Percentiles rank a stretch among this genome's conserved stretches.
These are phyloP conservation scores for Pseudopyricularia cyperi DNA, from an alignment of 2,329 filamentous ascomycete genomes.

Conservation along the genomic window DNA sequence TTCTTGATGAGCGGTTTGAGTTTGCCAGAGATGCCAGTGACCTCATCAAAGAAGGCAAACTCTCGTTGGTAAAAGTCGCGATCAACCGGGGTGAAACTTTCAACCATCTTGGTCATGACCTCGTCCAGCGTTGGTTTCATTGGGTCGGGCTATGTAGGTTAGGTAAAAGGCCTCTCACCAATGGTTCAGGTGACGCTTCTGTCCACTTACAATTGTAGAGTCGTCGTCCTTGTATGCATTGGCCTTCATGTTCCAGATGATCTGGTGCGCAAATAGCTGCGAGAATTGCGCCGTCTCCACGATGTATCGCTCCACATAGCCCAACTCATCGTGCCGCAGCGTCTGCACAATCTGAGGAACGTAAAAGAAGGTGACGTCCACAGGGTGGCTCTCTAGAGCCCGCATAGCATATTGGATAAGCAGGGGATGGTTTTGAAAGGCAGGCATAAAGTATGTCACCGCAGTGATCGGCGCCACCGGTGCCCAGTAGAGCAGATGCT, in stretches of 20 bases:
- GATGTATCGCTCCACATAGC: conserved; percentile 94
- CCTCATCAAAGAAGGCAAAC: conserved; percentile 96
- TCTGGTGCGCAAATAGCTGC: conserved; percentile 97
- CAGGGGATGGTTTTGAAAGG: conserved; percentile 83
- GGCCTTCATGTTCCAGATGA: conserved; percentile 99
- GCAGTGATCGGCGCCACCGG: conserved; percentile 88
- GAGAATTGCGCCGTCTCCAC: conserved; percentile 94
- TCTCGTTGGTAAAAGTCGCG: conserved; percentile 84
- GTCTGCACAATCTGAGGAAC: conserved; percentile 97
- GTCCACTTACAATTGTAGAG: conserved; percentile 54
- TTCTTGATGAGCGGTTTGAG: conserved; percentile 86
- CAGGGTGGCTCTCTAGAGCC: conserved; percentile 80
- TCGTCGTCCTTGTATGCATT: conserved; percentile 98
- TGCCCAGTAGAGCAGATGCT: conserved; percentile 88
- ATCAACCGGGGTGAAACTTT: conserved; percentile 68
- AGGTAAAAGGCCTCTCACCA: neutral
- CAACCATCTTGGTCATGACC: conserved; percentile 73
- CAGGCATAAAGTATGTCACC: conserved; percentile 83
- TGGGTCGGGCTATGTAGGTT: conserved; percentile 53
- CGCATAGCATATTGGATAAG: conserved; percentile 95
- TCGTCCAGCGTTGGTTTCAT: conserved; percentile 89
- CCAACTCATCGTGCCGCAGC: conserved; percentile 80
- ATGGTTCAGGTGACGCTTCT: conserved; percentile 5
- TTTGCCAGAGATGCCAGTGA: conserved; percentile 90
- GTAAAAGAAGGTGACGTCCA: conserved; percentile 98